Base-by-base conservation (phyloP, 2,329 filamentous ascomycete genomes). In the Mariannaea elegans region DNA sequence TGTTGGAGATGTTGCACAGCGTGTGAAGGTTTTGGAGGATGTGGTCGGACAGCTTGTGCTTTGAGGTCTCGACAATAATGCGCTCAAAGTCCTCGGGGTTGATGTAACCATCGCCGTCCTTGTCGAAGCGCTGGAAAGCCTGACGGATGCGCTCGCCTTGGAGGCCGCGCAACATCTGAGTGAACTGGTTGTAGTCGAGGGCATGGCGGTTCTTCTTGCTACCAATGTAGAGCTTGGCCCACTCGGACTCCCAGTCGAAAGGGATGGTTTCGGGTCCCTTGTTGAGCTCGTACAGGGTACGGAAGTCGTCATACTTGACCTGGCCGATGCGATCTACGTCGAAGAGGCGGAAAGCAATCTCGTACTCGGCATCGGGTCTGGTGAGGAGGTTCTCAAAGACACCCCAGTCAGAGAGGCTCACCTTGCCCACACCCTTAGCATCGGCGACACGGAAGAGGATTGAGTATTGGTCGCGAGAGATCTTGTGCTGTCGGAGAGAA, bases 341-440 rank as follows among this genome's bases (percentile, higher is more conserved):
- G 78, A 99, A 99, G 55, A 99, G 86, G 71, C 95, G 92, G 81
- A 98, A 99, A 14, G 95, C 94, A 71, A 99, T 97, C 78, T 98
- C 94, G 80, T 99, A 99, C 81, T 99, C 95, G 76, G 95, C 95
- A 74, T 98, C 95, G 63, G 95, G 91, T 80, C 97, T 98, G 68
- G 85, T 84, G 59, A 99, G 88, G 64, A 99, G 86, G 81, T 97
- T 96, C 80, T 97, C 92, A 78, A 98, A 99, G 65, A 91, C 90
- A 45, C 86, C 88, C 93, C 94, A 99, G 80, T 99, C 95, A 61
- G 88, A 82, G 54, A 98, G 81, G 69, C 81, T 91, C 68, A 99
- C 83, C 69, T 86, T 89, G 64, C 94, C 94, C 42, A 82, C 82
- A 67, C 83, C 85, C 66, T 87, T 87, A 70, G 92, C 88, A 78